Percentiles rank a stretch among this genome's conserved stretches.
Evolutionary conservation across 441 rosid species (phyloP).

Genomic region (Codiaeum variegatum): DNA sequence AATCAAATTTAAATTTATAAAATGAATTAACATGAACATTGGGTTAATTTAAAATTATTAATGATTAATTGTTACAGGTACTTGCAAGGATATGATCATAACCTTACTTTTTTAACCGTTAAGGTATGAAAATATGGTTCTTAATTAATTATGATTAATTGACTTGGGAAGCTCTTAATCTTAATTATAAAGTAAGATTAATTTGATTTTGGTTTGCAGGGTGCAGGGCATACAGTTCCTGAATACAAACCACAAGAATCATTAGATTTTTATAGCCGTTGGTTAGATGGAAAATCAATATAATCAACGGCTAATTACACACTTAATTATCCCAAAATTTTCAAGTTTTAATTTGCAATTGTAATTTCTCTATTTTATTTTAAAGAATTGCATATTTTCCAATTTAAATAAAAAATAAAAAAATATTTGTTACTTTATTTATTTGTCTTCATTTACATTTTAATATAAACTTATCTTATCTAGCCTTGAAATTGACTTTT

Average conservation of each 20-base stretch:
- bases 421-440: too few relatives aligned
- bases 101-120: constrained; percentile 49
- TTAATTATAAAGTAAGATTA: too few relatives aligned
- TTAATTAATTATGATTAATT: neutral
- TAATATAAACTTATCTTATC: too few relatives aligned
- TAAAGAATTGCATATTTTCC: neutral
- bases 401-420: too few relatives aligned
- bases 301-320: neutral
- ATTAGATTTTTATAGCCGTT: constrained; percentile 36
- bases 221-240: constrained; percentile 69
- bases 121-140: constrained; percentile 33
- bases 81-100: constrained; percentile 47
- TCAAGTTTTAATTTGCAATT: neutral
- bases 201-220: constrained; percentile 31
- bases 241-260: constrained; percentile 60
- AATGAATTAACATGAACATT: too few relatives aligned
- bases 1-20: too few relatives aligned
- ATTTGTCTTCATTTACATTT: too few relatives aligned
- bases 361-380: neutral
- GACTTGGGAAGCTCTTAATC: neutral
- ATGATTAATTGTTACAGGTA: constrained; percentile 47
- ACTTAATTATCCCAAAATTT: neutral
- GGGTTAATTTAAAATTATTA: too few relatives aligned
- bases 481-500: too few relatives aligned
- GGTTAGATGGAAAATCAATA: constrained; percentile 37